A percentile compares a stretch with the other conserved stretches of the same genome.
These are phyloP conservation scores for Colletotrichum viniferum DNA, from an alignment of 2,329 filamentous ascomycete species.

Conservation along the genomic window DNA sequence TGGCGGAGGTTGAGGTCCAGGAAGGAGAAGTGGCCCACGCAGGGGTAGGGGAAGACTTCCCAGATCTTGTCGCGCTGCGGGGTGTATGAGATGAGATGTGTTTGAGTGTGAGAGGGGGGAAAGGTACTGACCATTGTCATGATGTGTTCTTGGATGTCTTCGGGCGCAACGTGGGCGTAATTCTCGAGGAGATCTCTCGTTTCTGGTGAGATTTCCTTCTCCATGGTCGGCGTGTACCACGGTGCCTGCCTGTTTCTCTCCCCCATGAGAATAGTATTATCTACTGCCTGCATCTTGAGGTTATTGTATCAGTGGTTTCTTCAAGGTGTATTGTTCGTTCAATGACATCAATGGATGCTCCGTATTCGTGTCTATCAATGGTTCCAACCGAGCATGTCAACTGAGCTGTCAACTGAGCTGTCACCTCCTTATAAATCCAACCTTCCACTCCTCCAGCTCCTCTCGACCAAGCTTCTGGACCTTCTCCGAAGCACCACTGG, in stretches of 20 bases:
- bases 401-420: neutral
- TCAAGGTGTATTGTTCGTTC: neutral
- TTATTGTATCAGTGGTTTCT: neutral
- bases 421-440: neutral
- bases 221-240: constrained; percentile 13
- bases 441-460: neutral
- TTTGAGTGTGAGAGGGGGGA: too few relatives aligned
- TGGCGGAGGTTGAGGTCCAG: constrained; percentile 15
- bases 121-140: neutral
- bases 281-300: constrained; percentile 2
- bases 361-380: neutral
- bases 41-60: constrained; percentile 22
- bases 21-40: constrained; percentile 21
- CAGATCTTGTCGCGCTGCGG: constrained; percentile 15
- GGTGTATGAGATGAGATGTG: neutral
- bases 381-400: too few relatives aligned
- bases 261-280: neutral
- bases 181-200: constrained; percentile 16
- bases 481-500: neutral
- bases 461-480: neutral
- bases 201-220: neutral
- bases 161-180: neutral
- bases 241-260: constrained; percentile 14
- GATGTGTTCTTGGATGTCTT: constrained; percentile 9
- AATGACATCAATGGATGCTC: too few relatives aligned